phyloP scores from a whole-genome alignment of 768 basidiomycete species.

The Rhodocollybia butyracea region DNA sequence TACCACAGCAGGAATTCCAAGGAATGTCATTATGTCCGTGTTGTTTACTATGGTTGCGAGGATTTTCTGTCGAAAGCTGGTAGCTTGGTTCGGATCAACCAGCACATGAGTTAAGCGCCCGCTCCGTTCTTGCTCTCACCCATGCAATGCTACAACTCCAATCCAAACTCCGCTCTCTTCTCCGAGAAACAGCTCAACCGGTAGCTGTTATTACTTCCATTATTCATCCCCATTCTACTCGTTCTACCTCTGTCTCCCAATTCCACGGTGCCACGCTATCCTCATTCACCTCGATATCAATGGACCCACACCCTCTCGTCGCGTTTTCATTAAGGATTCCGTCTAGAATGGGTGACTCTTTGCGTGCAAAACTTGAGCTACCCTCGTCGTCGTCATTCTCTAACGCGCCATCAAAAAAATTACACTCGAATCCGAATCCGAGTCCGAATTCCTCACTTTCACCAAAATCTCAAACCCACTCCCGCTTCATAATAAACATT shows the following conservation, averaged over 20 bases:
- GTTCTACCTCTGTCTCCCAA: background rate
- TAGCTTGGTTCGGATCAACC: no score
- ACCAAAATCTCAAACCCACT: constrained; percentile 14
- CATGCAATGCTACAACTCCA: no score
- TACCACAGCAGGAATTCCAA: no score
- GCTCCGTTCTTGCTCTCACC: no score
- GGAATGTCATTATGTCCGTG: no score
- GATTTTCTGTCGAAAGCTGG: no score
- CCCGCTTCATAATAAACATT: constrained; percentile 77
- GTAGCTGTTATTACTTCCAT: constrained; percentile 82
- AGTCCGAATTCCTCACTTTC: background rate
- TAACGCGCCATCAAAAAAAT: background rate
- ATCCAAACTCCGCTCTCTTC: constrained; percentile 27
- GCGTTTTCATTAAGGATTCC: constrained; percentile 89
- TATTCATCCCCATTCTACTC: background rate
- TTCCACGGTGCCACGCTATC: constrained; percentile 94
- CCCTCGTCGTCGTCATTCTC: no score
- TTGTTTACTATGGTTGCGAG: no score
- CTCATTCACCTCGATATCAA: constrained; percentile 87
- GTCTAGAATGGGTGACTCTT: constrained; percentile 75
- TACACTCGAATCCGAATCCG: background rate
- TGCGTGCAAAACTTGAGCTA: constrained; percentile 29
- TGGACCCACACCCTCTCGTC: constrained; percentile 86
- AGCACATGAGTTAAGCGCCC: no score
- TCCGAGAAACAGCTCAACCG: constrained; percentile 79